These are phyloP conservation scores for Starmerella ratchasimensis DNA, from an alignment of 805 yeast species.

Conservation along the genomic window DNA sequence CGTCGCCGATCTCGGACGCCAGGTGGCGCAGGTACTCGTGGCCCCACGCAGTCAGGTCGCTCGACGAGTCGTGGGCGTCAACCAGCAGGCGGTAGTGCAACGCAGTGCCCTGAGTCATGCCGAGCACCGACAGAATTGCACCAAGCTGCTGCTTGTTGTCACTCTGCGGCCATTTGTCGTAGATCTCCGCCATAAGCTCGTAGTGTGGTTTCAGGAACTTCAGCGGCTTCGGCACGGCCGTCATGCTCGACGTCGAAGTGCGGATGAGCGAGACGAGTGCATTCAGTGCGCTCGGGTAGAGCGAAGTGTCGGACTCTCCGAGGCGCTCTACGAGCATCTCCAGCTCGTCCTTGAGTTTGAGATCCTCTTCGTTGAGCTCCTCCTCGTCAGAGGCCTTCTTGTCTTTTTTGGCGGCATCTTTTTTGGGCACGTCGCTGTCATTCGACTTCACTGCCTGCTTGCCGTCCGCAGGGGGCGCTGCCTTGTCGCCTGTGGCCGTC, in stretches of 20 bases:
- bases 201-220: slow-evolving; percentile 87
- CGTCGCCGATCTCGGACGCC: slow-evolving; percentile 88
- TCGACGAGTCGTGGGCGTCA: slow-evolving; percentile 36
- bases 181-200: slow-evolving; percentile 48
- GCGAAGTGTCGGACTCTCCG: slow-evolving; percentile 29
- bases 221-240: slow-evolving; percentile 97
- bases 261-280: slow-evolving; percentile 65
- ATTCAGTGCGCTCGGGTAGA: slow-evolving; percentile 49
- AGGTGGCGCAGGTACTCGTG: slow-evolving; percentile 95
- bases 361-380: slow-evolving; percentile 87
- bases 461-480: neutral
- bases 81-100: slow-evolving; percentile 68
- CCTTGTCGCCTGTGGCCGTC: slow-evolving; percentile 1
- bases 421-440: slow-evolving; percentile 1
- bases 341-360: slow-evolving; percentile 69
- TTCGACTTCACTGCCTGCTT: neutral
- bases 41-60: slow-evolving; percentile 61
- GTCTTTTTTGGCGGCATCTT: slow-evolving; percentile 2
- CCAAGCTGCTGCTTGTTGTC: slow-evolving; percentile 52
- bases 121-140: slow-evolving; percentile 81
- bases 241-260: slow-evolving; percentile 94
- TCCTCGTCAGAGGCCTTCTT: slow-evolving; percentile 37
- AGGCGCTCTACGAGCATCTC: slow-evolving; percentile 77
- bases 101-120: slow-evolving; percentile 80
- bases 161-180: slow-evolving; percentile 44